These are phyloP conservation scores for Pseudozyma thailandica DNA, from an alignment of 1,284 basidiomycete genomes.

Conservation along the genomic window DNA sequence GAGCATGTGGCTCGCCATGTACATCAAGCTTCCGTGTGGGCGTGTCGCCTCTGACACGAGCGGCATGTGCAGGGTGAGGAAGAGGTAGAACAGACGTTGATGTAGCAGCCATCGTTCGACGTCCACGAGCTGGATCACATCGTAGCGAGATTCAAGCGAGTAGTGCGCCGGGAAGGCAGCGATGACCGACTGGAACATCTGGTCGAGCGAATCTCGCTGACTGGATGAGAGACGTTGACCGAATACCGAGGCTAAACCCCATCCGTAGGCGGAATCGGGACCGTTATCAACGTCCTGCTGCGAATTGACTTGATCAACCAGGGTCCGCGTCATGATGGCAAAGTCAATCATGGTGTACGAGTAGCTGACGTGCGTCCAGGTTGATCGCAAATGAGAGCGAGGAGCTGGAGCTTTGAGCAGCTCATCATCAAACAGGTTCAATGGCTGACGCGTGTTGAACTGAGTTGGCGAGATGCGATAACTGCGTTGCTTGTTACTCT, in stretches of 20 bases:
- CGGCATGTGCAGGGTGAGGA: constrained; percentile 42
- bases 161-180: constrained; percentile 39
- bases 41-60: constrained; percentile 27
- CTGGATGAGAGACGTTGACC: constrained; percentile 25
- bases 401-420: constrained; percentile 21
- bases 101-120: constrained; percentile 44
- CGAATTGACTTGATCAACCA: constrained; percentile 40
- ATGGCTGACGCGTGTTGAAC: constrained; percentile 36
- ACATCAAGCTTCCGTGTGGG: constrained; percentile 42
- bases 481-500: constrained; percentile 27
- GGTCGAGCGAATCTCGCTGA: constrained; percentile 36
- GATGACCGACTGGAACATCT: constrained; percentile 33
- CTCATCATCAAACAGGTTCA: constrained; percentile 46
- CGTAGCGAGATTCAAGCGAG: constrained; percentile 37
- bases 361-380: constrained; percentile 44
- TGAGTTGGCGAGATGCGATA: constrained; percentile 36
- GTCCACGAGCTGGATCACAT: constrained; percentile 20
- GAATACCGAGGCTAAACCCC: constrained; percentile 35
- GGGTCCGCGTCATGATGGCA: constrained; percentile 33
- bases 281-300: constrained; percentile 25
- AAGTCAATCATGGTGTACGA: constrained; percentile 32
- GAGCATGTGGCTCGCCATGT: constrained; percentile 40
- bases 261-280: constrained; percentile 12
- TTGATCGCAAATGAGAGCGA: constrained; percentile 32
- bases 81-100: constrained; percentile 34